Evolutionary conservation across 805 yeast species (phyloP), one percentile per base, ranked within the genome.

Genomic region (Kuraishia piskuri): DNA sequence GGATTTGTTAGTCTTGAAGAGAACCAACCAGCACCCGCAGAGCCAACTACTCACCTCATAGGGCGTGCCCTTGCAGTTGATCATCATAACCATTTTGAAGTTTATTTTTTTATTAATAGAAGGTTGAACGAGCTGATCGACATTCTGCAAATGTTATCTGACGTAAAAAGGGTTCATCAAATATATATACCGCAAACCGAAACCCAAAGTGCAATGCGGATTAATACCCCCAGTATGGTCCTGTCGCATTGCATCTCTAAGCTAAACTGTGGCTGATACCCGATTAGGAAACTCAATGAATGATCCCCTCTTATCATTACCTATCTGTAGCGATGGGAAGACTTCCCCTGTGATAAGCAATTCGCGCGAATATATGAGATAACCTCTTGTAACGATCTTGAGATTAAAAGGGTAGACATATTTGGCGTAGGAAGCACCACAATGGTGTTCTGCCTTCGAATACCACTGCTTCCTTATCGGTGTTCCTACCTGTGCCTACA

Each of bases 1-100:
- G 47, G 23, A 45, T 50, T 20, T 40, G 52, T 50, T 19, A 44
- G 21, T 20, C 7, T 21, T 14, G 10, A 10, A 3, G 21, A 17
- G 10, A 5, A 10, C 21, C 22, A 24, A n/a, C n/a, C 31, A 25
- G 22, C 3, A 22, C n/a, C 7, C 22, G 19, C 17, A 5, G 8
- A 5, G 21, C 12, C 9, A 17, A 23, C 47, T 20, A 22, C 57
- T 24, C 48, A 54, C 57, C 50, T 54, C 53, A 44, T 52, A 54
- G 20, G 57, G 57, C n/a, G 55, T 54, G 8, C 57, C 57, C 37
- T 54, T 52, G 26, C 57, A 54, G 37, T 54, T 49, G 50, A 54
- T 44, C 12, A 50, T 45, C 1, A 50, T 25, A 19, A 54, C 57
- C 57, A 54, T 54, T 24, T 7, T 36, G 40, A 6, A 8, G 9